Base-by-base conservation (phyloP, 2,329 filamentous ascomycete genomes). In the Neonectria punicea region DNA sequence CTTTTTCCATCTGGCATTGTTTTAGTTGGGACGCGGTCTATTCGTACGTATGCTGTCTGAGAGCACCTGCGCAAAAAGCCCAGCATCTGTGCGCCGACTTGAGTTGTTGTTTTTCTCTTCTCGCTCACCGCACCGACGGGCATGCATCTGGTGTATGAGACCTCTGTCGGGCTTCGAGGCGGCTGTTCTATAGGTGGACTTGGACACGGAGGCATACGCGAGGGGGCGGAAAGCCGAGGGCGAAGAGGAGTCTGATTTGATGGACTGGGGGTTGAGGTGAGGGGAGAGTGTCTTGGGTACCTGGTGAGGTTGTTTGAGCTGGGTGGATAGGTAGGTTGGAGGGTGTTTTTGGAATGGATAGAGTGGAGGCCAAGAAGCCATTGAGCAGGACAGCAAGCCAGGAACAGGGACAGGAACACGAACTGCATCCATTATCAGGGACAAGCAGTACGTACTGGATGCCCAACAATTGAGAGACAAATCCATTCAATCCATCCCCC, bases 111-210 rank as follows among this genome's bases (percentile, higher is more conserved):
- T 30, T 49, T 50, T 57, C 28, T 39, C 20, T 50, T 57, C 28
- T 39, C 20, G n/a, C 61, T 63, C 55, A 63, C 55, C 55, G 61
- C 30, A 30, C 30, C 30, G 30, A 30, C 30, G 59, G 46, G 30
- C 43, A 54, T 44, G 53, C 44, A 59, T 30, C 61, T 63, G 64
- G 30, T 72, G 70, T 67, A 65, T 73, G 66, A 61, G 61, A 71
- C 56, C 57, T 61, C 68, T 62, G 22, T 25, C 5, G 25, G 28
- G 47, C 44, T 56, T 36, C 14, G 49, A 32, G 44, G 53, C 49
- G 61, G 25, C 11, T 28, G n/a, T 36, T 50, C 60, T 62, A 49
- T 53, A 50, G 30, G 53, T 51, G 44, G 44, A 43, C 58, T 51
- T 53, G 56, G 32, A 57, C 28, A 41, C 41, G 9, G 36, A 59